phyloP scores from a whole-genome alignment of 805 yeast genomes.

The Suhomyces xylopsoci region DNA sequence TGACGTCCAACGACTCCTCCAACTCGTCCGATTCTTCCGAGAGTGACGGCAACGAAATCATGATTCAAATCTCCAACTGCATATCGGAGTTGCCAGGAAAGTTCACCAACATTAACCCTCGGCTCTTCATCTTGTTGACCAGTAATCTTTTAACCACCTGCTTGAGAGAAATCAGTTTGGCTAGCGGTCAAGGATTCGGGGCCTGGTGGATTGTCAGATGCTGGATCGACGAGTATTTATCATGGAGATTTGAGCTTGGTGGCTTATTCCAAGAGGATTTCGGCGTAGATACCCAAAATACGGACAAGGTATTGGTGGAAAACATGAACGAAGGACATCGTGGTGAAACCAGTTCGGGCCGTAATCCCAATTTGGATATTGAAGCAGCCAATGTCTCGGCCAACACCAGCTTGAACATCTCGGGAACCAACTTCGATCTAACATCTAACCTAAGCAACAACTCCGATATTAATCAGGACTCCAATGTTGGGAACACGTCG shows the following conservation, averaged over 20 bases:
- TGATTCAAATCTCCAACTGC: constrained; percentile 22
- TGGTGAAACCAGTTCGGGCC: neutral
- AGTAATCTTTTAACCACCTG: constrained; percentile 56
- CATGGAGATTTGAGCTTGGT: constrained; percentile 64
- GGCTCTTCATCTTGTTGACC: constrained; percentile 51
- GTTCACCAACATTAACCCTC: constrained; percentile 52
- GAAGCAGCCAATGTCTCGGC: constrained; percentile 2
- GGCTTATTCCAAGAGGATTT: constrained; percentile 44
- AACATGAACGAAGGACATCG: neutral
- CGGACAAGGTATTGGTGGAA: neutral
- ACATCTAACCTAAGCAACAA: neutral
- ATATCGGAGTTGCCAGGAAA: constrained; percentile 42
- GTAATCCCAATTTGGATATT: neutral
- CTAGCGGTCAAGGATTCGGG: constrained; percentile 58
- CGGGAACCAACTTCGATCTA: constrained; percentile 2
- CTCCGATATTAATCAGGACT: neutral
- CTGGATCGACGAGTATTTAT: constrained; percentile 73
- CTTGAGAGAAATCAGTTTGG: constrained; percentile 57
- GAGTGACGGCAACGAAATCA: constrained; percentile 1
- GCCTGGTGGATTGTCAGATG: constrained; percentile 76
- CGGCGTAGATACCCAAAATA: too few relatives aligned
- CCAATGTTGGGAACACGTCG: constrained; percentile 2
- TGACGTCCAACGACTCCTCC: constrained; percentile 2
- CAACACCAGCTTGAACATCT: constrained; percentile 1
- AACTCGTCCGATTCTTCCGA: neutral